Evolutionary conservation across 176 grass and related monocot species (phyloP).

Genomic region (Triticum urartu): DNA sequence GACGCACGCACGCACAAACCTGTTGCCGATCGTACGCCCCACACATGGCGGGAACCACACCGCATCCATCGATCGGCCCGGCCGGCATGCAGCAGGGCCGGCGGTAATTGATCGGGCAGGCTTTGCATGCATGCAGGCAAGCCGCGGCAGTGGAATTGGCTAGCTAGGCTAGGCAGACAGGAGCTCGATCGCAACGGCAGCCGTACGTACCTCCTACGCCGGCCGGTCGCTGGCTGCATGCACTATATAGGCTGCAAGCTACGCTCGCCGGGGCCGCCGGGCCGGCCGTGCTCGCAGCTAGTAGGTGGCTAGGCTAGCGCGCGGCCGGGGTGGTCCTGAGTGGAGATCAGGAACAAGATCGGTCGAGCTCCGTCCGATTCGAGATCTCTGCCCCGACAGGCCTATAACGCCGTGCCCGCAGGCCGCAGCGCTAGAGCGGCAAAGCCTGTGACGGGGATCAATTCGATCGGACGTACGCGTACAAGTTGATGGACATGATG

Average conservation of each 20-base stretch:
- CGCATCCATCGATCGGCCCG: neutral
- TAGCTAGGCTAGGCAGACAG: neutral
- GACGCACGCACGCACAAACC: neutral
- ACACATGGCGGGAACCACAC: neutral
- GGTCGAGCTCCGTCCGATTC: constrained; percentile 26
- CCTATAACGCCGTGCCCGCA: constrained; percentile 54
- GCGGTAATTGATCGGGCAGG: neutral
- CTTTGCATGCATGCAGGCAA: neutral
- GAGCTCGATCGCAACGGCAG: neutral
- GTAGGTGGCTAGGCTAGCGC: too few species aligned
- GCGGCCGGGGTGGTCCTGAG: neutral
- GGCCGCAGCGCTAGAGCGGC: constrained; percentile 2
- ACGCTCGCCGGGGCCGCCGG: neutral
- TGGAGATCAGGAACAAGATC: too few species aligned
- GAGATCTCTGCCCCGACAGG: constrained; percentile 62
- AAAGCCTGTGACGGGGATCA: constrained; percentile 57
- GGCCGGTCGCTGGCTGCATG: neutral
- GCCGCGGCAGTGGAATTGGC: neutral
- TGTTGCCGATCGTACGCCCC: neutral
- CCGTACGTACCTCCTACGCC: neutral
- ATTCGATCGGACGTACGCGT: constrained; percentile 19
- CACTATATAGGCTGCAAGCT: neutral
- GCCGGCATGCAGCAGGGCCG: neutral
- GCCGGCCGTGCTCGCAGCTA: too few species aligned
- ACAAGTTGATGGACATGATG: constrained; percentile 35